Evolutionary conservation across 768 basidiomycete species (phyloP), one percentile per base, ranked within the genome.

Genomic region (Auricularia sp.): DNA sequence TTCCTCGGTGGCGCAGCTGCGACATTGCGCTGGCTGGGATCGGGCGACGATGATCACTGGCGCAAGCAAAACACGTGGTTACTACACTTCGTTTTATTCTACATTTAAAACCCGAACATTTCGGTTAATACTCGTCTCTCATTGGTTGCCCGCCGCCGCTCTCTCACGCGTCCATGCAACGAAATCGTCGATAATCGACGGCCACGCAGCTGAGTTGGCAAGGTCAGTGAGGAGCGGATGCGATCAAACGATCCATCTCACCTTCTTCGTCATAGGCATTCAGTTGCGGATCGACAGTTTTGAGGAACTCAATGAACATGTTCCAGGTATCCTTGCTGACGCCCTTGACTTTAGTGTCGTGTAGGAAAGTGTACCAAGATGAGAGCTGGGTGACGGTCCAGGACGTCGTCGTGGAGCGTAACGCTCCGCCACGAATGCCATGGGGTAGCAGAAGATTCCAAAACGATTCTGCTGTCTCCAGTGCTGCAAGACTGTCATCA

Each of bases 301-400:
- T 85, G 61, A 92, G 77, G 69, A 93, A 94, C 69, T 89, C 89
- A 61, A 87, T 77, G 70, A 94, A 90, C 91, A 94, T 93, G 62
- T 80, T 75, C 92, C 92, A 94, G 18, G 89, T 90, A 76, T 93
- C 92, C 76, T 89, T 91, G 76, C 90, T 93, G 37, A 95, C 82
- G 3, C 90, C 92, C 71, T 88, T 89, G 24, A 79, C 79, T 1
- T 85, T 85, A 68, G 83, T 86, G 71, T 82, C 77, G 37, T 72
- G 75, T 73, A 94, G 74, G 73, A 85, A 95, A n/a, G 87, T 85
- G 70, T 88, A 84, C 93, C 93, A 95, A 83, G 83, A 84, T 33
- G 83, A 72, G 16, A 81, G 83, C 71, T 88, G 82, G 67, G 83
- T 80, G 61, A 78, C 76, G 68, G 80, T 79, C 87, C 88, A 92